phyloP scores from a whole-genome alignment of 1,284 basidiomycete species.

The Ceratobasidium sp. region DNA sequence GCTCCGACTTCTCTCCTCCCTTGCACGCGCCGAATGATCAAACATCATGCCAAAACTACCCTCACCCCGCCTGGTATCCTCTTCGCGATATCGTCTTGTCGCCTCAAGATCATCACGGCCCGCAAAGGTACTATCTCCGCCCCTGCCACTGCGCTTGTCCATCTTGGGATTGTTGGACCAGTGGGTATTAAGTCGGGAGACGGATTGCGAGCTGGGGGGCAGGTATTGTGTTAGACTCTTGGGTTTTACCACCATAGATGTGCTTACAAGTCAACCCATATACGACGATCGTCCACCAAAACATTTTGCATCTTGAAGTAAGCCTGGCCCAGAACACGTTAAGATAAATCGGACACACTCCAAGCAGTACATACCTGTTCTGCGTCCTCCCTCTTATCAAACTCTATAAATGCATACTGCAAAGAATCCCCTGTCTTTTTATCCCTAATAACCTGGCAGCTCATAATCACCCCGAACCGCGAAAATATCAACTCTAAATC shows the following conservation, averaged over 20 bases:
- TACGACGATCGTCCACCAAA: constrained; percentile 96
- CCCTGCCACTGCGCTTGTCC: constrained; percentile 56
- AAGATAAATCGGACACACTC: constrained; percentile 4
- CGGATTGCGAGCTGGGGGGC: constrained; percentile 83
- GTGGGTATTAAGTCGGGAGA: constrained; percentile 73
- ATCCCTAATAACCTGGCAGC: constrained; percentile 96
- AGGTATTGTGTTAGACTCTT: not conserved
- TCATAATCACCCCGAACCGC: constrained; percentile 93
- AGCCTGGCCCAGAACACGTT: constrained; percentile 64
- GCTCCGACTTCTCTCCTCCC: constrained; percentile 45
- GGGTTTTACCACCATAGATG: not conserved
- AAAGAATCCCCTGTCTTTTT: constrained; percentile 95
- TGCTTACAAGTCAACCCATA: constrained; percentile 95
- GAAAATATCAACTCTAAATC: constrained; percentile 98
- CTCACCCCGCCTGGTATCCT: constrained; percentile 51
- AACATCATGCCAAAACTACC: constrained; percentile 77
- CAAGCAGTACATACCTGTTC: constrained; percentile 73
- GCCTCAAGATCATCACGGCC: constrained; percentile 77
- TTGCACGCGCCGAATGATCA: constrained; percentile 57
- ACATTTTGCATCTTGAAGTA: constrained; percentile 99
- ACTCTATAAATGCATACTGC: constrained; percentile 99
- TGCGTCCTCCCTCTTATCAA: constrained; percentile 90
- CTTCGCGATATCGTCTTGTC: constrained; percentile 71
- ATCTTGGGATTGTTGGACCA: constrained; percentile 80
- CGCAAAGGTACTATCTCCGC: constrained; percentile 62